A percentile compares a stretch with the other conserved stretches of the same genome.
phyloP scores from a whole-genome alignment of 164 flowering plant genomes.

The Euptelea pleiosperma region DNA sequence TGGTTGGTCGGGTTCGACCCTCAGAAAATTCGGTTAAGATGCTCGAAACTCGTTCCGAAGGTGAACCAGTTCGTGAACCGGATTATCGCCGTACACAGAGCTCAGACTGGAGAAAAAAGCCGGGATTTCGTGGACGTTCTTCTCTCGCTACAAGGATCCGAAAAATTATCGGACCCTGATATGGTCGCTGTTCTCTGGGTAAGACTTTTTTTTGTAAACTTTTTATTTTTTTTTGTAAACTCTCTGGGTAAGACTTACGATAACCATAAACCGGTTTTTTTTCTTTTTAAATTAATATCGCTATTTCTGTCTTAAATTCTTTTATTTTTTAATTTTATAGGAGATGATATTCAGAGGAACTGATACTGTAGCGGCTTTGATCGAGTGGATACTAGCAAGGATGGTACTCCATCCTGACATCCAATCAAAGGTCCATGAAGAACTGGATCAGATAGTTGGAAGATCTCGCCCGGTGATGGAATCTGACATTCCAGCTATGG shows the following conservation, averaged over 20 bases:
- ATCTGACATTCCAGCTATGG: constrained; percentile 36
- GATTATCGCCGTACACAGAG: constrained; percentile 45
- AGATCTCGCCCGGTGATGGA: constrained; percentile 30
- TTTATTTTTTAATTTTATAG: constrained; percentile 13
- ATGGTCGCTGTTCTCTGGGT: constrained; percentile 87
- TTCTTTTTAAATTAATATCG: no score
- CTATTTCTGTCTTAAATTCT: no score
- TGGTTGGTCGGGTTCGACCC: constrained; percentile 30
- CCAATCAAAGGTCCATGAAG: constrained; percentile 26
- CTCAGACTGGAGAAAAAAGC: neutral
- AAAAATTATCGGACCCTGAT: constrained; percentile 43
- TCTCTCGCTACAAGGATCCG: constrained; percentile 37
- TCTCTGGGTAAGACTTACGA: no score
- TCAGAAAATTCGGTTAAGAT: constrained; percentile 33
- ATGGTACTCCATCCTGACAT: constrained; percentile 26
- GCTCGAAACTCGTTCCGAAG: constrained; percentile 43
- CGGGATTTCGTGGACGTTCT: constrained; percentile 58
- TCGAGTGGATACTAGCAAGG: constrained; percentile 37
- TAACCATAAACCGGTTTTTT: neutral
- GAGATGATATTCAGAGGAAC: constrained; percentile 44
- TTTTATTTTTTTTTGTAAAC: no score
- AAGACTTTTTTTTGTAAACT: no score
- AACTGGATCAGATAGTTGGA: constrained; percentile 33
- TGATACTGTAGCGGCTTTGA: constrained; percentile 34
- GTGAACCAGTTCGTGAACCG: constrained; percentile 46